Conservation (phyloP, 2,329 filamentous ascomycete genomes). For the Xylariaceae sp. region DNA sequence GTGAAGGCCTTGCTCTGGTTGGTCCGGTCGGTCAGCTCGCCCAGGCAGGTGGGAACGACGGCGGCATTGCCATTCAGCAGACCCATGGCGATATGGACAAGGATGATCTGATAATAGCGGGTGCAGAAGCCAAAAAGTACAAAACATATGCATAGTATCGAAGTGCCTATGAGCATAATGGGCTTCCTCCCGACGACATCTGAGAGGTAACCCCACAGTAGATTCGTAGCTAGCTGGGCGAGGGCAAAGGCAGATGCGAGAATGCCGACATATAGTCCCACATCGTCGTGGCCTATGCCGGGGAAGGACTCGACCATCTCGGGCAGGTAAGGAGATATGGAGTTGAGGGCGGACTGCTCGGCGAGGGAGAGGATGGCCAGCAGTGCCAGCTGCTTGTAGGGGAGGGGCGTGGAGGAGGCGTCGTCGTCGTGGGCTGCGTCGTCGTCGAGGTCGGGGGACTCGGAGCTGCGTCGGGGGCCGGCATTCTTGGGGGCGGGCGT, state of each 20-base stretch:
- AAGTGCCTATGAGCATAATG: constrained; percentile 76
- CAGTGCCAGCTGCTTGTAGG: constrained; percentile 76
- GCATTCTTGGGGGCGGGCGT: constrained; percentile 68
- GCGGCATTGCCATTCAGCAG: constrained; percentile 93
- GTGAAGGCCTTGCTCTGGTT: constrained; percentile 94
- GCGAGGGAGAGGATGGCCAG: constrained; percentile 85
- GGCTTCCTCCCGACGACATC: constrained; percentile 80
- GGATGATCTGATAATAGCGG: constrained; percentile 77
- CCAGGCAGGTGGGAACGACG: constrained; percentile 87
- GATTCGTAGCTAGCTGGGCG: constrained; percentile 89
- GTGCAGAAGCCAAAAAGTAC: constrained; percentile 82
- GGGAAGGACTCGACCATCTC: constrained; percentile 87
- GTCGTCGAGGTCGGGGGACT: constrained; percentile 27
- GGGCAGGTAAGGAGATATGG: constrained; percentile 91
- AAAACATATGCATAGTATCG: constrained; percentile 80
- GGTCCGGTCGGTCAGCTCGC: constrained; percentile 90
- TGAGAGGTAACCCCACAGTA: constrained; percentile 84
- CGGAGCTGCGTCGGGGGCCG: constrained; percentile 39
- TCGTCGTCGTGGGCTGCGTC: constrained; percentile 33
- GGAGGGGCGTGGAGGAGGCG: constrained; percentile 69
- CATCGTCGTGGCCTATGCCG: constrained; percentile 67
- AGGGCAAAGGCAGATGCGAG: constrained; percentile 89
- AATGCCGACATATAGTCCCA: constrained; percentile 84
- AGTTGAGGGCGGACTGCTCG: constrained; percentile 96
- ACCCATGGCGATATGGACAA: constrained; percentile 88